Evolutionary conservation across 495 filamentous ascomycete species (phyloP), one percentile per base, ranked within the genome.

Genomic region (Annulohypoxylon moriforme): DNA sequence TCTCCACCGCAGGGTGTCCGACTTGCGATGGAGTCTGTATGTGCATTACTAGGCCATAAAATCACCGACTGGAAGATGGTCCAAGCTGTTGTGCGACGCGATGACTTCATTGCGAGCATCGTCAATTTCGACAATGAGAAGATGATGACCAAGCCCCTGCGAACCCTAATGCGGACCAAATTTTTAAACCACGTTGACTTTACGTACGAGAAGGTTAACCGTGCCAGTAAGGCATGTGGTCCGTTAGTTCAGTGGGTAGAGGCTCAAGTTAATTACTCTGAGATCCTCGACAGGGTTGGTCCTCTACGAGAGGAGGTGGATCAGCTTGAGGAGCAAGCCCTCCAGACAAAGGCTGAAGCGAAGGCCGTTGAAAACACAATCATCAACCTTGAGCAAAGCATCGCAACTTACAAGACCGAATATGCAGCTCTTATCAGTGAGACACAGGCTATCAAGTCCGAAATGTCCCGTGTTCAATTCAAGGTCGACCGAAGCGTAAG

Each of bases 101-200:
- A 98, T 77, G 94, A 97, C 72, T 99, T 99, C 82, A 98, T 99
- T 82, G 93, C 94, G 25, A 97, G 93, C 81, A 98, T 99, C 75
- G 91, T 98, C 78, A 94, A 93, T 76, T 99, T 97, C 78, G 92
- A 98, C 83, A 99, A 97, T 74, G 93, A 97, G 83, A 89, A 81
- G 73, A 92, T 97, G 79, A 98, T 99, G 96, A 98, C 94, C 2
- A 90, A 88, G 71, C 84, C 80, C 53, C 87, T 94, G 76, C 87
- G 96, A 25, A 76, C 89, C 68, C 94, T 92, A 82, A 98, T 99
- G 96, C 89, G 94, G 68, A 93, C 90, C 57, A 93, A 97, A 53
- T 99, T 91, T 81, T 80, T 99, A 59, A 92, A 92, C 4, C 93
- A 96, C 78, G 90, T 93, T 13, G 94, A 98, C 74, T 99, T 98